Percentiles rank a stretch among this genome's conserved stretches.
phyloP scores from a whole-genome alignment of 805 yeast genomes.

The Teunomyces panamensis region DNA sequence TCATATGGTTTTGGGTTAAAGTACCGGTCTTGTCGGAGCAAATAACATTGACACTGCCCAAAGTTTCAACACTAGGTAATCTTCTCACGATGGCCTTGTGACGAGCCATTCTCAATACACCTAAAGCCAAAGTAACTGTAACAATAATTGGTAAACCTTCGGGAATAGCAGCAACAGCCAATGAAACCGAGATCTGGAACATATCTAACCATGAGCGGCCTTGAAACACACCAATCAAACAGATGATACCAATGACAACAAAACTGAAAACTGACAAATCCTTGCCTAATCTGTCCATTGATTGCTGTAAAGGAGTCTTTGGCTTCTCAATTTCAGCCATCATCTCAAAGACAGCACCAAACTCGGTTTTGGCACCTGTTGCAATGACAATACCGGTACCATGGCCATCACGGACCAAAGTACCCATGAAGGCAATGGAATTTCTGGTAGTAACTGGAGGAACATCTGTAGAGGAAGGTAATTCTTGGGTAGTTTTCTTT shows the following conservation, averaged over 20 bases:
- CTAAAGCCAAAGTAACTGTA: slow-evolving; percentile 93
- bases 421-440: slow-evolving; percentile 94
- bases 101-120: slow-evolving; percentile 94
- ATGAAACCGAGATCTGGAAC: slow-evolving; percentile 95
- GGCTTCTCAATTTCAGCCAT: slow-evolving; percentile 95
- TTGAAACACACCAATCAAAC: slow-evolving; percentile 83
- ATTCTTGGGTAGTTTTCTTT: slow-evolving; percentile 53
- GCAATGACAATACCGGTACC: slow-evolving; percentile 93
- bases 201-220: slow-evolving; percentile 96
- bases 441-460: slow-evolving; percentile 66
- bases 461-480: slow-evolving; percentile 27
- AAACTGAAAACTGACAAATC: slow-evolving; percentile 85
- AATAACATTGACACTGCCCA: slow-evolving; percentile 78
- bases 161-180: slow-evolving; percentile 99
- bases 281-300: slow-evolving; percentile 94
- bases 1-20: slow-evolving; percentile 87
- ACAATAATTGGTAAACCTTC: slow-evolving; percentile 98
- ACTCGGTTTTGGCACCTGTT: slow-evolving; percentile 85
- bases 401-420: slow-evolving; percentile 92
- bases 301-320: slow-evolving; percentile 91
- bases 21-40: slow-evolving; percentile 52
- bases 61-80: slow-evolving; percentile 90
- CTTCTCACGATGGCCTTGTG: slow-evolving; percentile 92
- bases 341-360: slow-evolving; percentile 94
- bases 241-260: slow-evolving; percentile 85